These are phyloP conservation scores for Mediolabrus comicus DNA, from an alignment of 108 stramenopile species.

Conservation along the genomic window DNA sequence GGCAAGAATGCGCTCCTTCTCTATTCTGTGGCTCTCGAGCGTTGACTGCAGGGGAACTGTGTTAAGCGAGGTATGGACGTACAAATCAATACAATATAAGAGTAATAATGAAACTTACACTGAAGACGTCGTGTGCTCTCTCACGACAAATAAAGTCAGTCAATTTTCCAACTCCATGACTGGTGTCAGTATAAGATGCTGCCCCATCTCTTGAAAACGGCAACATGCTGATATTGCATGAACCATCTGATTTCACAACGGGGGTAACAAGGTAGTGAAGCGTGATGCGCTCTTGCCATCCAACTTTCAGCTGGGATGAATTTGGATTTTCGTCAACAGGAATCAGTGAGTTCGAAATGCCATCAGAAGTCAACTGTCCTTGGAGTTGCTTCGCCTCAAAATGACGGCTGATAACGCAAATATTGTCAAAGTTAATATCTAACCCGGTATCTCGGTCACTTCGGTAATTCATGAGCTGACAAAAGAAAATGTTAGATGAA, in stretches of 20 bases:
- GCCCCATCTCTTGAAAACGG: constrained; percentile 29
- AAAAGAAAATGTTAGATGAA: neutral
- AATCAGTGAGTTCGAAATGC: constrained; percentile 4
- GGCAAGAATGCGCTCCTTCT: constrained; percentile 35
- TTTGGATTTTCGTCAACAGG: constrained; percentile 4
- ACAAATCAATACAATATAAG: neutral
- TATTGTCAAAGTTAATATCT: constrained; percentile 60
- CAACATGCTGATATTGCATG: constrained; percentile 52
- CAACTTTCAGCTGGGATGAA: constrained; percentile 44
- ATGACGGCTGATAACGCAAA: constrained; percentile 66
- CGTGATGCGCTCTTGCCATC: constrained; percentile 79
- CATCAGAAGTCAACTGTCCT: constrained; percentile 50
- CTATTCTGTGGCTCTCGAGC: constrained; percentile 23
- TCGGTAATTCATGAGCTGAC: constrained; percentile 69
- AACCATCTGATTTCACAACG: constrained; percentile 9
- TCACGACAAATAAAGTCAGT: constrained; percentile 75
- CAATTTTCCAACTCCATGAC: constrained; percentile 4
- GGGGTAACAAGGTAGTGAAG: constrained; percentile 70
- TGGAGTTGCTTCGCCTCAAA: constrained; percentile 58
- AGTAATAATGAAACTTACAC: constrained; percentile 19
- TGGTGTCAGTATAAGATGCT: neutral
- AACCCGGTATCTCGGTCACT: constrained; percentile 67
- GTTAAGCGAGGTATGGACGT: neutral
- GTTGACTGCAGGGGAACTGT: constrained; percentile 33
- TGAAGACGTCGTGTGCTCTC: constrained; percentile 62